These are phyloP conservation scores for Hirschfeldia incana DNA, from an alignment of 345 rosid genomes.

Conservation along the genomic window DNA sequence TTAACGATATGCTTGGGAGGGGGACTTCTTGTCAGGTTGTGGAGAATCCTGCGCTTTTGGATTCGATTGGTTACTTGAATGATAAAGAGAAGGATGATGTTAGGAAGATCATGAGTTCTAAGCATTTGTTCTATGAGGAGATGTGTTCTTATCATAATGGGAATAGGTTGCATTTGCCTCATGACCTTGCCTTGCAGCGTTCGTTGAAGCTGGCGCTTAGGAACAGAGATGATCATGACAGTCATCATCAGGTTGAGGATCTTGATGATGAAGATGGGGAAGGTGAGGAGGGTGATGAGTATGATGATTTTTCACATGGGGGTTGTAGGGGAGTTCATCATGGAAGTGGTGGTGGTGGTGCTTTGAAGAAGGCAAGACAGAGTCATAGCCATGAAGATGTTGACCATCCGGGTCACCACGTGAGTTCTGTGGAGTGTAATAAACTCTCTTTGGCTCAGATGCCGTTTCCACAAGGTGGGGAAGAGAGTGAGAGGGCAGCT, in stretches of 20 bases:
- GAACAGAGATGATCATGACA: constrained; percentile 73
- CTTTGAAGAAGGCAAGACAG: constrained; percentile 65
- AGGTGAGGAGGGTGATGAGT: constrained; percentile 70
- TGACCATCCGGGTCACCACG: constrained; percentile 31
- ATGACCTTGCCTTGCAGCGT: constrained; percentile 78
- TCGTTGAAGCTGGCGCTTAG: constrained; percentile 73
- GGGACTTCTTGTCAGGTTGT: constrained; percentile 94
- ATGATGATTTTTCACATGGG: constrained; percentile 54
- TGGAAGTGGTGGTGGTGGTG: constrained; percentile 45
- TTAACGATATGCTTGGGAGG: constrained; percentile 94
- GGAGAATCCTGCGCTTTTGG: constrained; percentile 80
- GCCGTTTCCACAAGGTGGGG: constrained; percentile 45
- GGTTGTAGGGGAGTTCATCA: constrained; percentile 45
- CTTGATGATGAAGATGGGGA: constrained; percentile 80
- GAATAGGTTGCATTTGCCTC: constrained; percentile 88
- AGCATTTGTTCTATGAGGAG: constrained; percentile 93
- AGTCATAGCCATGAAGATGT: constrained; percentile 54
- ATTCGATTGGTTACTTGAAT: constrained; percentile 61
- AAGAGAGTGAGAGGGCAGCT: constrained; percentile 53
- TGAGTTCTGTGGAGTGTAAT: constrained; percentile 22
- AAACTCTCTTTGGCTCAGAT: constrained; percentile 48
- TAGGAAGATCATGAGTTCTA: constrained; percentile 80
- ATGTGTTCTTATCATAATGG: constrained; percentile 97
- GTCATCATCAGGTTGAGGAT: constrained; percentile 63
- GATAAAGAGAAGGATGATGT: constrained; percentile 90